Evolutionary conservation across 345 rosid genomes (phyloP).

Genomic region (Syzygium aromaticum): DNA sequence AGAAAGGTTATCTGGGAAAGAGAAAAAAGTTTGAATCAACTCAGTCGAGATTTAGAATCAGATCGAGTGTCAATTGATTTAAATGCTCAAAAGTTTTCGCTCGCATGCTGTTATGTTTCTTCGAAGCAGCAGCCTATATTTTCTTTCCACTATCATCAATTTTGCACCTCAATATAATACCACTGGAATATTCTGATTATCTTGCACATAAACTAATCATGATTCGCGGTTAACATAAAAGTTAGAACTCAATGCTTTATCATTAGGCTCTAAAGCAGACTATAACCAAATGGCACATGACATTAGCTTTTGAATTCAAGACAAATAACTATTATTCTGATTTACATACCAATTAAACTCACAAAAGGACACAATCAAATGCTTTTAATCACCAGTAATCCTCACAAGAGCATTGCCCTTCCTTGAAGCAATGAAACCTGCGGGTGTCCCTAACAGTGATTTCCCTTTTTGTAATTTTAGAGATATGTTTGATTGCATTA

Average conservation of each 20-base stretch:
- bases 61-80: not conserved
- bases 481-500: slow-evolving; percentile 68
- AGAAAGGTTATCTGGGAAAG: not conserved
- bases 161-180: not conserved
- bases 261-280: not conserved
- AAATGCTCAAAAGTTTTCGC: not conserved
- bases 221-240: not conserved
- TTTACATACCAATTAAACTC: not conserved
- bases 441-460: slow-evolving; percentile 65
- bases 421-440: slow-evolving; percentile 71
- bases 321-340: not conserved
- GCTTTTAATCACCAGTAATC: slow-evolving; percentile 61
- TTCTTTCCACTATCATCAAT: not conserved
- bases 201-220: not conserved
- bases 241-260: not conserved
- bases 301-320: not conserved
- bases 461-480: slow-evolving; percentile 45
- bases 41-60: not conserved
- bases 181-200: not conserved
- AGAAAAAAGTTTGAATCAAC: not conserved
- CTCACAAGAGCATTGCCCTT: slow-evolving; percentile 69
- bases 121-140: not conserved
- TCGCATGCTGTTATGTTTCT: not conserved
- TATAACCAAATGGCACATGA: not conserved
- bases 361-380: not conserved